Evolutionary conservation across 768 basidiomycete genomes (phyloP), one percentile per base, ranked within the genome.

Genomic region (Chalciporus piperatus): DNA sequence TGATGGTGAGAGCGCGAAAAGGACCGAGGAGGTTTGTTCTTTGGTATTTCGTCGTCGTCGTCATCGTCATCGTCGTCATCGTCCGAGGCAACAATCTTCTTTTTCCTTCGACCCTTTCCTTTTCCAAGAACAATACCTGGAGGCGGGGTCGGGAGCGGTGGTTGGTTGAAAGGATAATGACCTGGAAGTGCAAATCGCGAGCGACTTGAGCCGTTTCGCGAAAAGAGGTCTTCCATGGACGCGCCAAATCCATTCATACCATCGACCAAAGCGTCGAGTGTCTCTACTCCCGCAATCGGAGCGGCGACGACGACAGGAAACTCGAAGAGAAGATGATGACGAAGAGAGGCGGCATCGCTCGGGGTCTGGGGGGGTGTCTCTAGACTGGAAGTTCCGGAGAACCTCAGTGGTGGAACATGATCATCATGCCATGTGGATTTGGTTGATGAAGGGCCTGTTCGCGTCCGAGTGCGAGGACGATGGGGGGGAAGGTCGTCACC

Each of bases 221-320:
- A 73, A 55, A 80, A 74, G 48, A 82, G 67, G 55, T 83, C 76
- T 49, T 88, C 84, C 40, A 77, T 79, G 32, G 69, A 74, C 25
- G 66, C 66, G 23, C 85, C 85, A 59, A 93, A 85, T 11, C 85
- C 87, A 62, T 92, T 93, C 91, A 93, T 92, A 9, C 87, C 88
- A 57, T 92, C 90, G 7, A 93, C 91, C 47, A 93, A 69, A 12
- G 91, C 91, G 64, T 93, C 91, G 84, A 93, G 87, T 9, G 83
- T 83, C 70, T 92, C 90, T 9, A 93, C 89, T 2, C 89, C 89
- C 6, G 88, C 68, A 7, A 87, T 71, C 4, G 89, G 88, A 17
- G 89, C 89, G 40, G 89, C 80, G 17, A 92, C 89, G 23, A 88
- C 65, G 22, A 85, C 84, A 14, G 84, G 75, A 58, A 84, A 81